Evolutionary conservation across 306 rosid genomes (phyloP).

Genomic region (Vigna reflexopilosa): DNA sequence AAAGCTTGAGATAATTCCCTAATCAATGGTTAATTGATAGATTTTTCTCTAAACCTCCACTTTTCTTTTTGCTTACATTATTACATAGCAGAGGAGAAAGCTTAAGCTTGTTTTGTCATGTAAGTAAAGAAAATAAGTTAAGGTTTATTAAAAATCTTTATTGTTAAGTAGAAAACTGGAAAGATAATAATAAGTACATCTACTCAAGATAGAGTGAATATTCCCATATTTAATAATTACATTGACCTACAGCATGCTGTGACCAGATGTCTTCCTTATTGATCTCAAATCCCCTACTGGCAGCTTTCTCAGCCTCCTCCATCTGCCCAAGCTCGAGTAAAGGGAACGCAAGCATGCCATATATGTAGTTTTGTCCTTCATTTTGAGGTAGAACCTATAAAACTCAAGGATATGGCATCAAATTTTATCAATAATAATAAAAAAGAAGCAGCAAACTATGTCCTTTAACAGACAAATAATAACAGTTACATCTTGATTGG

Average conservation of each 20-base stretch:
- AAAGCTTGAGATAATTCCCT: constrained; percentile 30
- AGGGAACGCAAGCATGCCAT: constrained; percentile 92
- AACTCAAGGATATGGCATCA: constrained; percentile 28
- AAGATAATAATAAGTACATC: neutral
- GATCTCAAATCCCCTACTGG: constrained; percentile 74
- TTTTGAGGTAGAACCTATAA: constrained; percentile 78
- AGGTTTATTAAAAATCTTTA: constrained; percentile 20
- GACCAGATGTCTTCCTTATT: constrained; percentile 77
- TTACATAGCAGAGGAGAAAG: neutral
- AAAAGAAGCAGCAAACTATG: neutral
- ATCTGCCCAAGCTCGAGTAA: constrained; percentile 79
- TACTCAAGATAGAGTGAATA: constrained; percentile 3
- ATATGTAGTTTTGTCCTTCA: constrained; percentile 66
- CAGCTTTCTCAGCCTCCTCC: constrained; percentile 86
- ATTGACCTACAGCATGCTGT: constrained; percentile 82
- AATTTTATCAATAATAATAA: constrained; percentile 24
- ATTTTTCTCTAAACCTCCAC: neutral
- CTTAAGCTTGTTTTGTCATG: neutral
- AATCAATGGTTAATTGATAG: constrained; percentile 12
- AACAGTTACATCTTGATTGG: constrained; percentile 14
- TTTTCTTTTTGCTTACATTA: neutral
- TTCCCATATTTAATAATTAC: constrained; percentile 20
- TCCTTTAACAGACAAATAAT: constrained; percentile 1
- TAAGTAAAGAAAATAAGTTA: neutral
- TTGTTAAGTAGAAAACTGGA: constrained; percentile 25